A percentile compares a stretch with the other conserved stretches of the same genome.
These are phyloP conservation scores for Camellia oleifera DNA, from an alignment of 179 eudicot species.

Conservation along the genomic window DNA sequence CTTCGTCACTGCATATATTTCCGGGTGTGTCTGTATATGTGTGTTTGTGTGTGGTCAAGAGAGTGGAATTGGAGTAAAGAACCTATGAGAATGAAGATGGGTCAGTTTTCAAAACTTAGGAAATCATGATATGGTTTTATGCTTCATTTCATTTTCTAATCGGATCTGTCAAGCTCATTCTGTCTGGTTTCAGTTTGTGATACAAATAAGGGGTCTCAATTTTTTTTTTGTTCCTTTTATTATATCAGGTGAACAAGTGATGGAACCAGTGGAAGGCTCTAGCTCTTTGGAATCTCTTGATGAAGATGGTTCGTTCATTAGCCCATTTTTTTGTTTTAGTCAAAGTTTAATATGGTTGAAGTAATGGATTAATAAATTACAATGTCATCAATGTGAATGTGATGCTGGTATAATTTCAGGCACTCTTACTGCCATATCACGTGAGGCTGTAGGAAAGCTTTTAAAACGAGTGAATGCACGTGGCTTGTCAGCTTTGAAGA, in stretches of 20 bases:
- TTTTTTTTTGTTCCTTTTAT: background rate
- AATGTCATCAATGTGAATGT: background rate
- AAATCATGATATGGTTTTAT: background rate
- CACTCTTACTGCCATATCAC: conserved; percentile 39
- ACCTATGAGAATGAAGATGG: background rate
- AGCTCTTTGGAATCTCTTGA: background rate
- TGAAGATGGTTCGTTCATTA: conserved; percentile 15
- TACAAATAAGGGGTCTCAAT: background rate
- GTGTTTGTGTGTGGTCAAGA: background rate
- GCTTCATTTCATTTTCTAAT: background rate
- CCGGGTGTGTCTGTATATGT: background rate
- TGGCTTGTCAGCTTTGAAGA: conserved; percentile 24
- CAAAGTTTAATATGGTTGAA: background rate
- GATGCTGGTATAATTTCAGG: conserved; percentile 26
- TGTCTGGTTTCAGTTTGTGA: too few relatives aligned
- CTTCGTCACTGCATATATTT: too few relatives aligned
- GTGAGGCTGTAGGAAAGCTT: conserved; percentile 40
- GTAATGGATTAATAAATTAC: background rate
- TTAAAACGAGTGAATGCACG: conserved; percentile 33
- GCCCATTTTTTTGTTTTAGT: background rate
- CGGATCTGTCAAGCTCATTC: background rate
- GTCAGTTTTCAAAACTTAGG: too few relatives aligned
- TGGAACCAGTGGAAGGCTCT: conserved; percentile 4
- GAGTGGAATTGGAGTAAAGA: background rate
- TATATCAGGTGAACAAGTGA: conserved; percentile 15